Evolutionary conservation across 73 alveolate species (phyloP), one percentile per base, ranked within the genome.

Genomic region (Stentor roeselii): DNA sequence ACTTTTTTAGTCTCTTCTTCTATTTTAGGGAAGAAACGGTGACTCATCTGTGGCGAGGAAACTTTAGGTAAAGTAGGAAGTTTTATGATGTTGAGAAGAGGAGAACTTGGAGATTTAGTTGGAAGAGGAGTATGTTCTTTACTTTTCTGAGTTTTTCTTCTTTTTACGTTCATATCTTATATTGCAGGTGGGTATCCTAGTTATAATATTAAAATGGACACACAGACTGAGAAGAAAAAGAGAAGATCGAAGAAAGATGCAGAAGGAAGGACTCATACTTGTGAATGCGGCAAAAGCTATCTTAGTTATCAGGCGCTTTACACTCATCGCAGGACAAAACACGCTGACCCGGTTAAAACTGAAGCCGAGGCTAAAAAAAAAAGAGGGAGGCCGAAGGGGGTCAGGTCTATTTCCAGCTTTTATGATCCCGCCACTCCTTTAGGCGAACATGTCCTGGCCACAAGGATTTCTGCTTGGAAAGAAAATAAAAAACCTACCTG

Each of bases 241-340:
- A 32, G 92, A 35, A 78, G 94, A 39, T 84, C 94, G n/a, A 78
- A 83, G 42, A 88, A 75, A 42, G 89, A 88, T 36, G 80, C 90
- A 31, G 85, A 78, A 41, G 92, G 86, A 60, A 60, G 99, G 31
- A 95, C 96, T 82, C 92, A 95, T 90, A 90, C 77, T 60, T 96
- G 99, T 88, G 97, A 93, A 59, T 97, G 99, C 86, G 99, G 98
- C 36, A 97, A 97, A 91, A 95, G 95, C 85, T 97, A 97, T 92
- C 91, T 97, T 75, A 86, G 97, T 59, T 97, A 97, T 91, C 99
- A 99, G 50, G 99, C 99, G 3, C 97, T 97, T 42, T 97, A 97
- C 88, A 97, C 99, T 36, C 99, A 97, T 84, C 91, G 90, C 84
- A 96, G 94, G 90, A 84, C 97, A 37, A 97, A 97, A 88, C 99